Percentiles rank a stretch among this genome's conserved stretches.
Conservation (phyloP, 2,329 filamentous ascomycete genomes). For the Botryotinia narcissicola region DNA sequence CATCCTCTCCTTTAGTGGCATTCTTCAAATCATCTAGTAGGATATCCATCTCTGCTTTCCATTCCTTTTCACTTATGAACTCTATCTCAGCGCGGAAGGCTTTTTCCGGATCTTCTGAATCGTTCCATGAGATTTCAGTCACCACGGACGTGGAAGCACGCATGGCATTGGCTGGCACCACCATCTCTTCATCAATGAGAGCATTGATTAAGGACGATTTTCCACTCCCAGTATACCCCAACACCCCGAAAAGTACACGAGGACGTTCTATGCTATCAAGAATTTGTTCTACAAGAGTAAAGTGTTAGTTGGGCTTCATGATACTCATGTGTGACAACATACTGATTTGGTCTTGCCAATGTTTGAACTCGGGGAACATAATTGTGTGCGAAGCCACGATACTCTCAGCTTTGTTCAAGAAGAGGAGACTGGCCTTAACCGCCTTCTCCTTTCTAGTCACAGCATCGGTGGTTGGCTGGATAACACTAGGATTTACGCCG, state of each 20-base stretch:
- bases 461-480: too few relatives aligned
- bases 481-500: too few relatives aligned
- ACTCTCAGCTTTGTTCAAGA: not conserved
- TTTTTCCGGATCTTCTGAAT: not conserved
- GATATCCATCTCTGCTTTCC: not conserved
- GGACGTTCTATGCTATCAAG: not conserved
- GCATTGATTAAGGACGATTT: slow-evolving; percentile 17
- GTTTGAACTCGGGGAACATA: not conserved
- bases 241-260: not conserved
- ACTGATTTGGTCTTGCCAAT: not conserved
- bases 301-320: not conserved
- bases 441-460: not conserved
- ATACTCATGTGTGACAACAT: not conserved
- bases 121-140: slow-evolving; percentile 13
- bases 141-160: slow-evolving; percentile 5
- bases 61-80: not conserved
- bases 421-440: not conserved
- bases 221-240: slow-evolving; percentile 3
- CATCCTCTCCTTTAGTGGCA: not conserved
- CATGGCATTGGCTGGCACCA: not conserved
- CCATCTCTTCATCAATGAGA: slow-evolving; percentile 12
- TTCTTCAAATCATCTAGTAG: not conserved
- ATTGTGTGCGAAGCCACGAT: not conserved
- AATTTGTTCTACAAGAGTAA: not conserved
- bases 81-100: slow-evolving; percentile 4